These are phyloP conservation scores for Pyrus communis DNA, from an alignment of 306 rosid genomes.

Conservation along the genomic window DNA sequence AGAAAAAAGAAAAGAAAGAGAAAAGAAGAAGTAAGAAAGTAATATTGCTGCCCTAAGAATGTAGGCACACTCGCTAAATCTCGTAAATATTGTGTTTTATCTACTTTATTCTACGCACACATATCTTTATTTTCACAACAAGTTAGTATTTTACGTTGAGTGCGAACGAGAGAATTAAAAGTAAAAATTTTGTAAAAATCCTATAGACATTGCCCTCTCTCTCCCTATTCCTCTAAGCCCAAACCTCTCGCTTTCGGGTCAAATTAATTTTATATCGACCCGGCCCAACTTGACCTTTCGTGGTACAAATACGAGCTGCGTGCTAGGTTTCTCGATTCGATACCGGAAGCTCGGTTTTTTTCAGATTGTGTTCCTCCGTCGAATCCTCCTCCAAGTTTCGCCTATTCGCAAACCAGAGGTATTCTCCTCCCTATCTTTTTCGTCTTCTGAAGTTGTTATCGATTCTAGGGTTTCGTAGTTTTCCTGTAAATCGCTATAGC, in stretches of 20 bases:
- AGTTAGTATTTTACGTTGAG: no score
- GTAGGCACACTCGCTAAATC: no score
- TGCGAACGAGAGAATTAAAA: no score
- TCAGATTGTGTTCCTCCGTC: not conserved
- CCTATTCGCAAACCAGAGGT: not conserved
- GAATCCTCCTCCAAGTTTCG: not conserved
- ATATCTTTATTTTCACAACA: no score
- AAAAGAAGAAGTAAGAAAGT: no score
- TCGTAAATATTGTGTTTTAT: no score
- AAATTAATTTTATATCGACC: not conserved
- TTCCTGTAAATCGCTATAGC: not conserved
- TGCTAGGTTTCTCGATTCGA: not conserved
- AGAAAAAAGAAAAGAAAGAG: no score
- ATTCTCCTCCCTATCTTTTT: not conserved
- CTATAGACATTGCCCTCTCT: no score
- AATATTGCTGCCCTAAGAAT: fast-evolving
- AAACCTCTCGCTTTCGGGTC: not conserved
- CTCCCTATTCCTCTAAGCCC: not conserved
- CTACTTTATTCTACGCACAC: no score
- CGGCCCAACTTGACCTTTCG: not conserved
- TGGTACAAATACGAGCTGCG: not conserved
- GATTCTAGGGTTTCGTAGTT: not conserved
- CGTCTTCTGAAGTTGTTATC: not conserved
- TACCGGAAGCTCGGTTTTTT: not conserved
- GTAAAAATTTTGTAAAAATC: no score